phyloP scores from a whole-genome alignment of 2,329 filamentous ascomycete species.

The Grosmannia huntii region DNA sequence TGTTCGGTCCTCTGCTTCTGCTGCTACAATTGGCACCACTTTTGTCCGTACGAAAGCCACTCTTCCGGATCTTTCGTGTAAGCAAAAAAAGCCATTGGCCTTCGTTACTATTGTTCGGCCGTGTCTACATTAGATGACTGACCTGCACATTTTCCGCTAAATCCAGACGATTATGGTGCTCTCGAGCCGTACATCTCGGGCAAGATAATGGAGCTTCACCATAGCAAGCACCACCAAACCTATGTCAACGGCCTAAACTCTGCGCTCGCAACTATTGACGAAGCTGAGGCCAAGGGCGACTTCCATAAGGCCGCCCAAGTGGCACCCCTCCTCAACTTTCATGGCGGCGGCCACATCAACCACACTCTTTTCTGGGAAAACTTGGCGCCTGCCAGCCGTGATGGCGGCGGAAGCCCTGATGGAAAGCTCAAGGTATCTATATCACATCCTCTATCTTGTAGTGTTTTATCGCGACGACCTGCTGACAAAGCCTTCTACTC shows the following conservation, averaged over 20 bases:
- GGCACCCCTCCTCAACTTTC: constrained; percentile 59
- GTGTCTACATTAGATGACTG: neutral
- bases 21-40: constrained; percentile 51
- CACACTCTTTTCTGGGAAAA: constrained; percentile 90
- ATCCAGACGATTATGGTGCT: constrained; percentile 86
- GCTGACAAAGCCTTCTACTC: neutral
- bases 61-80: constrained; percentile 69
- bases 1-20: constrained; percentile 42
- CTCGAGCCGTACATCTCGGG: constrained; percentile 72
- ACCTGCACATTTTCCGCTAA: neutral
- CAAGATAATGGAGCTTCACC: constrained; percentile 73
- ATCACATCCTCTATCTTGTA: neutral
- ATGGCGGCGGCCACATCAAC: constrained; percentile 87
- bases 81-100: constrained; percentile 12
- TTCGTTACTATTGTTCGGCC: neutral
- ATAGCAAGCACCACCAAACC: constrained; percentile 66
- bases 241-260: constrained; percentile 67
- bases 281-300: constrained; percentile 52
- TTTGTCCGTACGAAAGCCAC: constrained; percentile 83
- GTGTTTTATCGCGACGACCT: neutral
- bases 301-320: constrained; percentile 33
- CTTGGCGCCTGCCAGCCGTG: constrained; percentile 53
- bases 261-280: constrained; percentile 46
- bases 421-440: constrained; percentile 43
- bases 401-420: constrained; percentile 46